phyloP scores from a whole-genome alignment of 139 green algal species.

The Picochlorum sp. region DNA sequence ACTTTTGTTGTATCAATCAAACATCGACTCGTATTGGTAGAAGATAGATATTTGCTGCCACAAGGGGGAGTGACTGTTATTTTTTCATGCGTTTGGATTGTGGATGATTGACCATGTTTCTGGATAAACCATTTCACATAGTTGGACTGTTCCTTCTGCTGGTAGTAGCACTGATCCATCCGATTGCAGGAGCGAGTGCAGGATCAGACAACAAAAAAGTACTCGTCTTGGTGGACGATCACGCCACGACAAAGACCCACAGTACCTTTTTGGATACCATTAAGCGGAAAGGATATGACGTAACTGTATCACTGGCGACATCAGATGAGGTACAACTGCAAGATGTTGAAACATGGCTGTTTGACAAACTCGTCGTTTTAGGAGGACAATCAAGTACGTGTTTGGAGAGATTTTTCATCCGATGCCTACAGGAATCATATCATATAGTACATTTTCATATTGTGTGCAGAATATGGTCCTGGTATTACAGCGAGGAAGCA shows the following conservation, averaged over 20 bases:
- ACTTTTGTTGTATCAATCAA: too few species aligned
- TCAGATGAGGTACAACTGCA: constrained; percentile 50
- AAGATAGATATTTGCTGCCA: not conserved
- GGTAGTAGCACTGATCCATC: too few species aligned
- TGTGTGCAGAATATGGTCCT: constrained; percentile 51
- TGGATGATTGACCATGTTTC: too few species aligned
- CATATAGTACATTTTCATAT: not conserved
- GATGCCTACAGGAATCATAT: not conserved
- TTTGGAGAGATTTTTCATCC: not conserved
- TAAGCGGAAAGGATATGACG: not conserved
- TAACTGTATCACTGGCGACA: not conserved
- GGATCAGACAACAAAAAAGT: constrained; percentile 15
- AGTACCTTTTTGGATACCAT: constrained; percentile 46
- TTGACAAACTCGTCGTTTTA: constrained; percentile 75
- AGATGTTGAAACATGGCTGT: constrained; percentile 70
- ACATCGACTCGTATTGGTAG: not conserved
- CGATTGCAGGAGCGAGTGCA: not conserved
- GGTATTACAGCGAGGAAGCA: constrained; percentile 45
- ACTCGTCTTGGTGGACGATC: constrained; percentile 44
- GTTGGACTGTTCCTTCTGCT: too few species aligned
- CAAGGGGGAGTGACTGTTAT: too few species aligned
- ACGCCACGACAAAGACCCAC: constrained; percentile 28
- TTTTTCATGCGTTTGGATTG: too few species aligned
- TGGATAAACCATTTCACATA: too few species aligned
- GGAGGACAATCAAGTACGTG: constrained; percentile 36